Conservation (phyloP, 352 stramenopile species). For the Globisporangium parvum region DNA sequence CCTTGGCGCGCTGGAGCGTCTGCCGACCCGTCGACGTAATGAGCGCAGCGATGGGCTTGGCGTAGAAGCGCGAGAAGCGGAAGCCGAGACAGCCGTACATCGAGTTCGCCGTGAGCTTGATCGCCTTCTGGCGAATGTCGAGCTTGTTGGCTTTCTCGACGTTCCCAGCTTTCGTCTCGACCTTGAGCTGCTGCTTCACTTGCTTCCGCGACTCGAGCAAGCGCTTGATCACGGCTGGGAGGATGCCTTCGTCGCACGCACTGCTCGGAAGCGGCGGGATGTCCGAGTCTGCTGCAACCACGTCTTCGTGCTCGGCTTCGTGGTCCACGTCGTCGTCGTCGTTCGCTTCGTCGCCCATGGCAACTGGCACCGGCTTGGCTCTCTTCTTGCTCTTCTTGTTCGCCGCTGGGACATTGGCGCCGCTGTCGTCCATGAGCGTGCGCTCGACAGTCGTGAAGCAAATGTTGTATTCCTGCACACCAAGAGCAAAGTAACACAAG, state of each 20-base stretch:
- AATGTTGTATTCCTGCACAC: constrained; percentile 97
- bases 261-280: constrained; percentile 81
- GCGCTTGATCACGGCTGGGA: constrained; percentile 96
- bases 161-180: constrained; percentile 87
- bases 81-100: constrained; percentile 99
- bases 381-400: constrained; percentile 46
- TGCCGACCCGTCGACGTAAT: constrained; percentile 98
- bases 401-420: constrained; percentile 7
- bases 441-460: constrained; percentile 99
- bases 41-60: constrained; percentile 97
- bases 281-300: constrained; percentile 63
- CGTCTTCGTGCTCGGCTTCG: constrained; percentile 50
- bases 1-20: constrained; percentile 97
- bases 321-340: constrained; percentile 79
- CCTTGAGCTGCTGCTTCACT: constrained; percentile 97
- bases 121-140: constrained; percentile 98
- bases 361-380: constrained; percentile 36
- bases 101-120: constrained; percentile 99
- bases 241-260: constrained; percentile 81
- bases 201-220: constrained; percentile 96
- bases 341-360: constrained; percentile 65
- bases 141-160: constrained; percentile 84
- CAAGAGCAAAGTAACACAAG: too few species aligned
- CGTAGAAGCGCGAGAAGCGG: constrained; percentile 97
- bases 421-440: constrained; percentile 51